Conservation (phyloP, 2,329 filamentous ascomycete genomes). For the Polychaeton citri region DNA sequence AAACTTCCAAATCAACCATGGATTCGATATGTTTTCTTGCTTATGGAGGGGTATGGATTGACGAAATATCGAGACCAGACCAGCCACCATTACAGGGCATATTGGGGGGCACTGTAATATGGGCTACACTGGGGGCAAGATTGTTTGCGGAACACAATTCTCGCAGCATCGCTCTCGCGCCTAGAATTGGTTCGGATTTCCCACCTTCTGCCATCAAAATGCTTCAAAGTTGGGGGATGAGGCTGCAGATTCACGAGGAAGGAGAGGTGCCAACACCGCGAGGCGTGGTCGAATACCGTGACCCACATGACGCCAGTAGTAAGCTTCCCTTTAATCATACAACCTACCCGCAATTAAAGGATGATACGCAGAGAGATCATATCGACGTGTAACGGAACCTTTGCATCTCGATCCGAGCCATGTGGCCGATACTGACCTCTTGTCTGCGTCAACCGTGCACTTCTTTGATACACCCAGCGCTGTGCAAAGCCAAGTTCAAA, state of each 20-base stretch:
- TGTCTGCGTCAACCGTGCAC: conserved; percentile 8
- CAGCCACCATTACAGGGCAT: conserved; percentile 5
- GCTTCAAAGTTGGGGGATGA: conserved; percentile 10
- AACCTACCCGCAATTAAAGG: too few species aligned
- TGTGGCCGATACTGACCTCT: conserved; percentile 3
- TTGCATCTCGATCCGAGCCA: conserved; percentile 8
- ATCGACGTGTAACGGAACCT: conserved; percentile 12
- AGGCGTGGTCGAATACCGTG: conserved; percentile 12
- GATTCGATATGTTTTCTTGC: conserved; percentile 4
- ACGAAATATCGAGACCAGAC: conserved; percentile 11
- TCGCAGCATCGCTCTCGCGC: conserved; percentile 8
- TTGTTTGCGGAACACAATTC: conserved; percentile 5
- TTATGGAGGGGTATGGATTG: conserved; percentile 17
- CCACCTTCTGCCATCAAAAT: conserved; percentile 6
- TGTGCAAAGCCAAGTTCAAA: conserved; percentile 5
- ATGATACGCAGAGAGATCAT: conserved; percentile 6
- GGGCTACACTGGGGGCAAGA: conserved; percentile 14
- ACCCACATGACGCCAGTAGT: conserved; percentile 6
- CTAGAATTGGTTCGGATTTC: conserved; percentile 13
- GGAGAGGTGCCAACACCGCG: conserved; percentile 8
- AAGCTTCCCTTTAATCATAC: too few species aligned
- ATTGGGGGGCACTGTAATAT: neutral
- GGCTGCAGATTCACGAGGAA: conserved; percentile 6
- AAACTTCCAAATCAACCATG: too few species aligned
- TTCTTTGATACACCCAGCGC: conserved; percentile 14